A percentile compares a stretch with the other conserved stretches of the same genome.
Conservation (phyloP, 108 stramenopile genomes). For the Skeletonema costatum region DNA sequence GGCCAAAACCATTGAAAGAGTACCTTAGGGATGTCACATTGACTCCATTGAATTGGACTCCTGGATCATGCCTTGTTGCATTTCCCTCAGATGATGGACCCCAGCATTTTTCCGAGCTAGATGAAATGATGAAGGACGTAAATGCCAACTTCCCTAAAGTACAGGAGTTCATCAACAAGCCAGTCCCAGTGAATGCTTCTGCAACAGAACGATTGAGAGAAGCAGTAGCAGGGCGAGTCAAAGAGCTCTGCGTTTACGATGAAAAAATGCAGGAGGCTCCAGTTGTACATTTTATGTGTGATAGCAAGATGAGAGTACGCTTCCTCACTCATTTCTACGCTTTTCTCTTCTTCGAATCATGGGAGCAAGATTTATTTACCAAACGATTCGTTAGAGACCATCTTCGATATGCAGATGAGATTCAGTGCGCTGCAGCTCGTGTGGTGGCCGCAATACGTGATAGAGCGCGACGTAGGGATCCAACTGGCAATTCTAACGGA, state of each 20-base stretch:
- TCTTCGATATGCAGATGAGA: constrained; percentile 85
- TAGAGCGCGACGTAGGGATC: constrained; percentile 34
- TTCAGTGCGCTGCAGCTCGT: constrained; percentile 89
- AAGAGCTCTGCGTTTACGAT: constrained; percentile 76
- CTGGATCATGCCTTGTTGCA: constrained; percentile 72
- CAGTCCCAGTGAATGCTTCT: constrained; percentile 64
- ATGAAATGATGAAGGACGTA: constrained; percentile 45
- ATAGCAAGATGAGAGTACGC: constrained; percentile 51
- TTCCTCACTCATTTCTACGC: constrained; percentile 88
- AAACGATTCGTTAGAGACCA: constrained; percentile 88
- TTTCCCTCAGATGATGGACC: constrained; percentile 69
- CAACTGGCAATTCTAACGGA: constrained; percentile 30
- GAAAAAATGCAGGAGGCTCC: constrained; percentile 61
- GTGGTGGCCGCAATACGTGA: constrained; percentile 77
- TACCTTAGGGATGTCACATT: constrained; percentile 53
- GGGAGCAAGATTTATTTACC: constrained; percentile 76
- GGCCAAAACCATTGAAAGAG: constrained; percentile 48
- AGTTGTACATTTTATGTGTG: constrained; percentile 74
- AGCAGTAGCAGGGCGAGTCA: constrained; percentile 52
- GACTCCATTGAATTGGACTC: constrained; percentile 69
- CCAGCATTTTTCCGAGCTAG: constrained; percentile 55
- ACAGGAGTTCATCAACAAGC: constrained; percentile 45
- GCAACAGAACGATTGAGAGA: constrained; percentile 63
- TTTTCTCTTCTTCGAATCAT: constrained; percentile 80
- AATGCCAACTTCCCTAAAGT: constrained; percentile 18